phyloP scores from a whole-genome alignment of 2,329 filamentous ascomycete genomes.

The Didymella segeticola region DNA sequence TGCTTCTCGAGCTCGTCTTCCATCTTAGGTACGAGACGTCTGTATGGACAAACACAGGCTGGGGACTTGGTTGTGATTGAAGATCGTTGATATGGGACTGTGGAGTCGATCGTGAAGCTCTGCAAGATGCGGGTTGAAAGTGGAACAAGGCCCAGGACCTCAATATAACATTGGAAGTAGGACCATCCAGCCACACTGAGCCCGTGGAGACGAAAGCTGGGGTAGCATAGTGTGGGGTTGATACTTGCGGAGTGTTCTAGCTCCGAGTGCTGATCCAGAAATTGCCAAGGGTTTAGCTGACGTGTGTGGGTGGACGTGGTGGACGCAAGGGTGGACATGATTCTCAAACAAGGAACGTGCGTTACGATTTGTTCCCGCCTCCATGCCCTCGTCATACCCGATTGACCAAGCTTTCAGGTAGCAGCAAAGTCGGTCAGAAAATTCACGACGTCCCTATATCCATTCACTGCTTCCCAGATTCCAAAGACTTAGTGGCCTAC shows the following conservation, averaged over 20 bases:
- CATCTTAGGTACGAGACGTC: not conserved
- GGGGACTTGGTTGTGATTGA: not conserved
- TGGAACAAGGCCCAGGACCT: not conserved
- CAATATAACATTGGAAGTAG: not conserved
- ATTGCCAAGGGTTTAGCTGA: not conserved
- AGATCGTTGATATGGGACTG: no score
- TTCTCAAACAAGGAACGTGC: no score
- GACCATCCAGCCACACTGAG: not conserved
- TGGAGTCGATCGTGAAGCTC: not conserved
- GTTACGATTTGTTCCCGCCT: no score
- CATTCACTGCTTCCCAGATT: no score
- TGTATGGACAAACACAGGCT: no score
- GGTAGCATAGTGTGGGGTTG: not conserved
- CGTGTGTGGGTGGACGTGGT: not conserved
- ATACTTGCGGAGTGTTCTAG: not conserved
- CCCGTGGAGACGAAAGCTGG: conserved; percentile 2
- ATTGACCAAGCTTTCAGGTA: no score
- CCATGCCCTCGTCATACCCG: no score
- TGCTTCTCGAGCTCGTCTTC: conserved; percentile 1
- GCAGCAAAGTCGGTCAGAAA: no score
- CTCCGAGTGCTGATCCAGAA: not conserved
- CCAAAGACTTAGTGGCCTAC: no score
- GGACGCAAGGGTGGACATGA: no score
- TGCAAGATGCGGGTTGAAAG: not conserved
- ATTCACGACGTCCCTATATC: no score